phyloP scores from a whole-genome alignment of 805 yeast species.

The Kuraishia cidri region DNA sequence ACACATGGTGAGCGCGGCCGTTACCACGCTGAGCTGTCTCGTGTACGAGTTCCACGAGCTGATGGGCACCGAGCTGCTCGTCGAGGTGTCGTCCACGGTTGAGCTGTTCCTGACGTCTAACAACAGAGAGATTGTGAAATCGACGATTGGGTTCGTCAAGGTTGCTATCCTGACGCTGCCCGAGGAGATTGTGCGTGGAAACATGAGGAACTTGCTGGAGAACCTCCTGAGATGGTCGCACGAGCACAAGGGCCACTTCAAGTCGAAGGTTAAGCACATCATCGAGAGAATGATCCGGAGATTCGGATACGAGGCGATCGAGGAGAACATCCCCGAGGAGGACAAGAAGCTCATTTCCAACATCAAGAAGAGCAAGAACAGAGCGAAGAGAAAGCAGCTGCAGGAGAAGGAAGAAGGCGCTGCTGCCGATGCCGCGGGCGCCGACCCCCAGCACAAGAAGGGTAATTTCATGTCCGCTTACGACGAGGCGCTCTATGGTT shows the following conservation, averaged over 20 bases:
- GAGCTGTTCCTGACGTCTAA: slow-evolving; percentile 86
- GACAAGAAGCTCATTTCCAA: slow-evolving; percentile 78
- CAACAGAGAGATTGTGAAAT: slow-evolving; percentile 87
- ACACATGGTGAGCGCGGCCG: slow-evolving; percentile 95
- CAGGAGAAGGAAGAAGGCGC: slow-evolving; percentile 24
- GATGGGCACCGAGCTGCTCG: slow-evolving; percentile 48
- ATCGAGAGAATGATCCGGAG: slow-evolving; percentile 85
- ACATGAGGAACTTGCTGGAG: slow-evolving; percentile 55
- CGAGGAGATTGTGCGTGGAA: slow-evolving; percentile 59
- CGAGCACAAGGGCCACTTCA: slow-evolving; percentile 93
- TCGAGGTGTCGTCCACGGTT: slow-evolving; percentile 78
- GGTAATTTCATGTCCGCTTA: slow-evolving; percentile 68
- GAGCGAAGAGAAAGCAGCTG: slow-evolving; percentile 68
- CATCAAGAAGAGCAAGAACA: slow-evolving; percentile 77
- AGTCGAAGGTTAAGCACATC: slow-evolving; percentile 85
- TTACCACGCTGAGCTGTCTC: slow-evolving; percentile 82
- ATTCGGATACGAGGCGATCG: slow-evolving; percentile 84
- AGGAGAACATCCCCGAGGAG: slow-evolving; percentile 79
- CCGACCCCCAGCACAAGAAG: slow-evolving; percentile 1
- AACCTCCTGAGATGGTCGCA: slow-evolving; percentile 88
- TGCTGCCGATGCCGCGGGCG: not conserved
- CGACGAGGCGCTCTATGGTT: slow-evolving; percentile 85
- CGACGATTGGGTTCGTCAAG: slow-evolving; percentile 91
- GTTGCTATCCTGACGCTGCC: slow-evolving; percentile 81
- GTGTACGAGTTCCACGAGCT: slow-evolving; percentile 75